These are phyloP conservation scores for Hippophae tibetana DNA, from an alignment of 306 rosid genomes.

Conservation along the genomic window DNA sequence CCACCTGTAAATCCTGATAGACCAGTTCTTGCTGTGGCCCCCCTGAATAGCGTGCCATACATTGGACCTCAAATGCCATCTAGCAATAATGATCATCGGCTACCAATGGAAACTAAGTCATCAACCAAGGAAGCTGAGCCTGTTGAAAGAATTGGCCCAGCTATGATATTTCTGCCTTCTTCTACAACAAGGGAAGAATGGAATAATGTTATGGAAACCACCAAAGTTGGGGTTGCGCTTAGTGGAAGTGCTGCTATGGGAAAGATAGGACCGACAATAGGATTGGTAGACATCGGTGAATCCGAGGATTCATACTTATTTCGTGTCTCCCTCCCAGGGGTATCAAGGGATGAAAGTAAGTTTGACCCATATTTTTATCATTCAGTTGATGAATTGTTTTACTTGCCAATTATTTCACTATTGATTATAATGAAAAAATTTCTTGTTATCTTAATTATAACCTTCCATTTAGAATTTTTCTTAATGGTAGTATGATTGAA, in stretches of 20 bases:
- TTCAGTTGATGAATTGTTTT: not conserved
- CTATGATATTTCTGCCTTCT: conserved; percentile 52
- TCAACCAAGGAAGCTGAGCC: conserved; percentile 22
- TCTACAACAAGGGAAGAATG: conserved; percentile 40
- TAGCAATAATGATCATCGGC: conserved; percentile 25
- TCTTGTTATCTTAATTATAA: not conserved
- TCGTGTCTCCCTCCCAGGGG: conserved; percentile 75
- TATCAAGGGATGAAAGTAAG: conserved; percentile 81
- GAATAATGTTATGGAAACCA: conserved; percentile 47
- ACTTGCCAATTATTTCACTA: not conserved
- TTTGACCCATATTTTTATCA: conserved; percentile 12
- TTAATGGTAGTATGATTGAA: not conserved
- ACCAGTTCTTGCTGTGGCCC: conserved; percentile 28
- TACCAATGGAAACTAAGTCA: conserved; percentile 20
- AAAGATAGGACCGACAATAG: conserved; percentile 53
- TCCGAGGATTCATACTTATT: conserved; percentile 56
- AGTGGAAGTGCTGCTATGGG: conserved; percentile 68
- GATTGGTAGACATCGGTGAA: conserved; percentile 74
- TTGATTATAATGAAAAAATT: not conserved
- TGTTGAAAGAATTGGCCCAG: conserved; percentile 32
- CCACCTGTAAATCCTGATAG: conserved; percentile 24
- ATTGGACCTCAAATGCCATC: conserved; percentile 32
- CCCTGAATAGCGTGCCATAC: conserved; percentile 38
- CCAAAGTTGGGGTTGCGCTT: conserved; percentile 44
- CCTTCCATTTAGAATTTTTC: not conserved